Conservation (phyloP, 345 rosid species). For the Rhodomyrtus tomentosa region DNA sequence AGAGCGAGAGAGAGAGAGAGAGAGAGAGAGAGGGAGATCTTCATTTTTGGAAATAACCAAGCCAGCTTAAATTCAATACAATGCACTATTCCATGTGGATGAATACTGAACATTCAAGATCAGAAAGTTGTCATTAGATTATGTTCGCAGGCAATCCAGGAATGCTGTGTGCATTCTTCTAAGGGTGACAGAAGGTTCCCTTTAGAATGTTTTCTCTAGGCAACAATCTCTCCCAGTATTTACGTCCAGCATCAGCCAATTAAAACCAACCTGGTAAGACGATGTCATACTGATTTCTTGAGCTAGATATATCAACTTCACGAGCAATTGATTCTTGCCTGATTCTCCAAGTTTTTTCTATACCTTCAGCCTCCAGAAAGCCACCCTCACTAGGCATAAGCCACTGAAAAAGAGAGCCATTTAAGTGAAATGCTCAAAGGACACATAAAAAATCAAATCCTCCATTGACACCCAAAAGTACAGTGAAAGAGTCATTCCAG, state of each 20-base stretch:
- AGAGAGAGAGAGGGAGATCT: not conserved
- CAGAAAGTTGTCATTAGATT: not conserved
- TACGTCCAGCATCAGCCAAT: not conserved
- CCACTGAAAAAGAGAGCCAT: slow-evolving; percentile 43
- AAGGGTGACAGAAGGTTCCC: not conserved
- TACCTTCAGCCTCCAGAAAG: slow-evolving; percentile 74
- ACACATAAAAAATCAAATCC: not conserved
- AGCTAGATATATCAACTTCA: slow-evolving; percentile 52
- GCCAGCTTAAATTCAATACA: not conserved
- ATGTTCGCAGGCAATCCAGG: not conserved
- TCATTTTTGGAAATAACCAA: not conserved
- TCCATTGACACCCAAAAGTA: not conserved
- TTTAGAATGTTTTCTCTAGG: not conserved
- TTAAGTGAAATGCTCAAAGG: not conserved
- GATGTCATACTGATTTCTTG: slow-evolving; percentile 69
- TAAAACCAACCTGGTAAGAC: slow-evolving; percentile 63
- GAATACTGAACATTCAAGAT: not conserved
- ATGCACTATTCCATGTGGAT: not conserved
- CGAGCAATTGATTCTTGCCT: slow-evolving; percentile 50
- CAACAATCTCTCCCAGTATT: not conserved
- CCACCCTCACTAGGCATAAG: slow-evolving; percentile 78
- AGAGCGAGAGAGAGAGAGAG: not conserved
- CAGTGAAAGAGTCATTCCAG: not conserved
- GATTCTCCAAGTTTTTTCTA: slow-evolving; percentile 78
- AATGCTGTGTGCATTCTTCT: not conserved